A percentile compares a stretch with the other conserved stretches of the same genome.
Evolutionary conservation across 2,329 filamentous ascomycete genomes (phyloP).

Genomic region (Pestalotiopsis sp.): DNA sequence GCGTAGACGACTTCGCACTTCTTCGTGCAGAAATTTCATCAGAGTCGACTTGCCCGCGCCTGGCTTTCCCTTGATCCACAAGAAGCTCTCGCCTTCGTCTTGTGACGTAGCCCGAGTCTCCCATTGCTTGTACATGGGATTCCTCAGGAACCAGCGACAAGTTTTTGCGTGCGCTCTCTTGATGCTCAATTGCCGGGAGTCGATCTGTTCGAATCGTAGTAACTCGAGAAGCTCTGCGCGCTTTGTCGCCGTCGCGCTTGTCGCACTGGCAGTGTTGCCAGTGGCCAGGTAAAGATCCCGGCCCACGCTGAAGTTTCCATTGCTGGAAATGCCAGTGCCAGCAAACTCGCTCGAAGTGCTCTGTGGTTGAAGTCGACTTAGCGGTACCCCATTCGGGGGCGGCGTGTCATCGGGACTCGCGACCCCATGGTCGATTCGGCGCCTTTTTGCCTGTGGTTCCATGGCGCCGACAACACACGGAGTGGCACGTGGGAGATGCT

Average conservation of each 20-base stretch:
- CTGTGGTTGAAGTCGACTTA: background rate
- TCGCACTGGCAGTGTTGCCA: background rate
- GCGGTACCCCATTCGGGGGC: background rate
- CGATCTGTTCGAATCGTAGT: slow-evolving; percentile 16
- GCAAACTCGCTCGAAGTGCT: background rate
- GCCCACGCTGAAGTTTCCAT: background rate
- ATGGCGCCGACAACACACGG: background rate
- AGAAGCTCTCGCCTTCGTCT: background rate
- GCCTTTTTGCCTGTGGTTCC: background rate
- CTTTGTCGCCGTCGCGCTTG: background rate
- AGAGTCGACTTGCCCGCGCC: slow-evolving; percentile 8
- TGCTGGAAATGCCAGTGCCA: background rate
- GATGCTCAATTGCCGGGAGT: slow-evolving; percentile 16
- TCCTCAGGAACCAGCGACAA: slow-evolving; percentile 19
- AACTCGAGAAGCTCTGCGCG: slow-evolving; percentile 11
- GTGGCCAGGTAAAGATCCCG: background rate
- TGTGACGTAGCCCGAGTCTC: background rate
- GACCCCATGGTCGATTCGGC: background rate
- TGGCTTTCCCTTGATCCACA: slow-evolving; percentile 9
- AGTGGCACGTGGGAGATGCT: background rate
- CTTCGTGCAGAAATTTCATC: background rate
- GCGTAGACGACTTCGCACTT: background rate
- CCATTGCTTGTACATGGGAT: slow-evolving; percentile 16
- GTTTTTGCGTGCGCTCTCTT: slow-evolving; percentile 16
- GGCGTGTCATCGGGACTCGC: too few relatives aligned